Conservation (phyloP, 768 basidiomycete species). For the Hypsizygus marmoreus region DNA sequence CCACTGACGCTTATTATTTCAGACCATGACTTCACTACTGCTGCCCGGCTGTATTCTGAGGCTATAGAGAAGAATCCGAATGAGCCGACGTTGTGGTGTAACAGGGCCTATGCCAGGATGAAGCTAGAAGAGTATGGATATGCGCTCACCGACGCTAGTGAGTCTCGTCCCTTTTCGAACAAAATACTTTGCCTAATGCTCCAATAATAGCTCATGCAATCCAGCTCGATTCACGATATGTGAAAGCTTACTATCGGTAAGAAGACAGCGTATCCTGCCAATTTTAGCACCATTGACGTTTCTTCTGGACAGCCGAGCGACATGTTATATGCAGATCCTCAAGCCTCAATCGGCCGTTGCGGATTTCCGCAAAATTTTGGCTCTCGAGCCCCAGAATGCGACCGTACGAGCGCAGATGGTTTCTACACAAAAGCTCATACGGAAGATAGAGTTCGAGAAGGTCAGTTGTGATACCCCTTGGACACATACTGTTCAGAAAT, state of each 20-base stretch:
- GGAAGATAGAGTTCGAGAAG: constrained; percentile 92
- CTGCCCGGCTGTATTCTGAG: constrained; percentile 77
- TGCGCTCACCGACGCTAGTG: constrained; percentile 85
- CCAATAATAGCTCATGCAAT: constrained; percentile 72
- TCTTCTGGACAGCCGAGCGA: constrained; percentile 63
- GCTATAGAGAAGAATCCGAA: constrained; percentile 87
- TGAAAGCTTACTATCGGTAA: constrained; percentile 86
- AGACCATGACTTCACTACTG: constrained; percentile 76
- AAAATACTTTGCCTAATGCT: constrained; percentile 6
- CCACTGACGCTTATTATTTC: no score
- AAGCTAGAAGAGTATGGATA: constrained; percentile 94
- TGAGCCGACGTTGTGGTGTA: constrained; percentile 92
- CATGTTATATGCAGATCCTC: constrained; percentile 87
- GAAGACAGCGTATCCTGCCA: constrained; percentile 20
- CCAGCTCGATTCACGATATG: constrained; percentile 83
- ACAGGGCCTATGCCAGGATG: constrained; percentile 89
- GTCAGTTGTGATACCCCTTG: constrained; percentile 32
- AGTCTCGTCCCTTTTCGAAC: constrained; percentile 30
- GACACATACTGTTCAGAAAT: not conserved
- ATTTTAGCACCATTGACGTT: not conserved
- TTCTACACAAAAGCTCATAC: constrained; percentile 88
- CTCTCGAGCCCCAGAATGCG: constrained; percentile 85
- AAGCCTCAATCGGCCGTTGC: constrained; percentile 83
- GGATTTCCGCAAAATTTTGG: constrained; percentile 85
- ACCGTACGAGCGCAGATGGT: constrained; percentile 77